Conservation (phyloP, 2,329 filamentous ascomycete species). For the Chaetomiaceae sp. region DNA sequence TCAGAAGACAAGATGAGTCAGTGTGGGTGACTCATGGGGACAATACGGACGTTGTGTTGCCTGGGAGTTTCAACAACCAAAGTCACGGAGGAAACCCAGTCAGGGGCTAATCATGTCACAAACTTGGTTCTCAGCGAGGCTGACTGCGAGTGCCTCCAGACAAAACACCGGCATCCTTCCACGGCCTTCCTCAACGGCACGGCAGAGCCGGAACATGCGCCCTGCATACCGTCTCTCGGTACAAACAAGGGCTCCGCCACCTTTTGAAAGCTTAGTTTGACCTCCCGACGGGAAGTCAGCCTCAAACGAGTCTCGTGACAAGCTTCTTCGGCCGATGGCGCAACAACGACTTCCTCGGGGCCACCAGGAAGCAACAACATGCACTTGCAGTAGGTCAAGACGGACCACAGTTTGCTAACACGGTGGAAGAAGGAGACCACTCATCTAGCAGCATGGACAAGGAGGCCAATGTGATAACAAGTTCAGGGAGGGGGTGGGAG, state of each 20-base stretch:
- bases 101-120: no score
- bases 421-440: constrained; percentile 3
- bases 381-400: neutral
- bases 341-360: constrained; percentile 1
- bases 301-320: constrained; percentile 7
- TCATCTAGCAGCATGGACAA: neutral
- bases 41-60: no score
- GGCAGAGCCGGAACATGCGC: no score
- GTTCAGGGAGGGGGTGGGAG: neutral
- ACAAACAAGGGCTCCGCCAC: neutral
- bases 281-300: neutral
- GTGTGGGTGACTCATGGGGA: no score
- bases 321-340: constrained; percentile 3
- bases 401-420: constrained; percentile 8
- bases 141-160: no score
- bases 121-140: no score
- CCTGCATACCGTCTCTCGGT: neutral
- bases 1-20: no score
- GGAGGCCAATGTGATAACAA: neutral
- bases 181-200: no score
- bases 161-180: no score
- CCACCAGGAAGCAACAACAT: no score
- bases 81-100: no score
- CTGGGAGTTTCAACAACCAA: no score
- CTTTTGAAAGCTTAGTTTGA: constrained; percentile 8